Base-by-base conservation (phyloP, 345 rosid genomes). In the Sisymbrium altissimum region DNA sequence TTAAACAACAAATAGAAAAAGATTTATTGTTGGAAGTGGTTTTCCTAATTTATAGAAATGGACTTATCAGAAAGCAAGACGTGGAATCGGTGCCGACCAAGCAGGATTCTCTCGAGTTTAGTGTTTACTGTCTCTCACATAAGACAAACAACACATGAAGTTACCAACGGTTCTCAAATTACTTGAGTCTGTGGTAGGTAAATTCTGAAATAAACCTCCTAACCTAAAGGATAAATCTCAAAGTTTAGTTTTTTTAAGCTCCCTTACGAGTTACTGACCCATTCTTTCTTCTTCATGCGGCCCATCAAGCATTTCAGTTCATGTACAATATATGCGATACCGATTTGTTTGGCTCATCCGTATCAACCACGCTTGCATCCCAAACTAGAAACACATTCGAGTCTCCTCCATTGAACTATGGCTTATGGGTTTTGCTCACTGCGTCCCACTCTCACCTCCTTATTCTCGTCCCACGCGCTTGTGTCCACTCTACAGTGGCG, bases 371-470 rank as follows among this genome's bases (percentile, higher is more conserved):
- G 6, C 72, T 39, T 12, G 25, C 30, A 38, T 68, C 17, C 40
- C 43, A 46, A 46, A 36, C 49, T 25, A 27, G 36, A 64, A 49
- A 45, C 55, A 70, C 9, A 14, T 45, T 55, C 43, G 23, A 13
- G 27, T 70, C 45, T 70, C 2, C 52, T 64, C 64, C 48, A 43
- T 55, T n/a, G 50, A 54, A 45, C 1, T 44, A 77, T 71, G 80
- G 61, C 80, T 1, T 70, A 5, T 48, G 66, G 48, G 67, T 39
- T 57, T 56, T 64, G 67, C 46, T 57, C 71, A 5, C 17, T 71
- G 12, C 45, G 32, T 29, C 55, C 8, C 25, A 39, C 36, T 30
- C 3, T 64, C 66, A 55, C 45, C 12, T 76, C 71, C 19, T 55
- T 70, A 9, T 15, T 45, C 52, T 62, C 76, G 1, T 70, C 48